Conservation (phyloP, 2,329 filamentous ascomycete genomes). For the Acrocalymma vagum region DNA sequence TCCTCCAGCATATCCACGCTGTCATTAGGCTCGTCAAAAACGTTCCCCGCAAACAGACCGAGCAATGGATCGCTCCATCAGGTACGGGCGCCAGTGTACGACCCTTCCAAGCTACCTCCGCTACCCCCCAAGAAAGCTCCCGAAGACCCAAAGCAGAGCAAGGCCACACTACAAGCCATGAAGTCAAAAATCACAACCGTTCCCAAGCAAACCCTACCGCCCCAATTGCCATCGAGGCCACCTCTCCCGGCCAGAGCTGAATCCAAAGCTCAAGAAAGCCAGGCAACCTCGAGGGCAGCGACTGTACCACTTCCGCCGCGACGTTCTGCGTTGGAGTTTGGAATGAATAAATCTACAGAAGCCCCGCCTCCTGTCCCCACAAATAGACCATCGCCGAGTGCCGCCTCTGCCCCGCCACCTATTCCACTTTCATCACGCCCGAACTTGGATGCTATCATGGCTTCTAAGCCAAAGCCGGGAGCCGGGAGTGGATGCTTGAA, state of each 20-base stretch:
- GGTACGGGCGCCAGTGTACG: constrained; percentile 65
- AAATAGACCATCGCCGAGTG: constrained; percentile 24
- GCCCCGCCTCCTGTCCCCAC: constrained; percentile 38
- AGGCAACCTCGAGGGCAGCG: constrained; percentile 29
- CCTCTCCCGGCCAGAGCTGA: constrained; percentile 29
- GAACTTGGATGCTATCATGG: constrained; percentile 65
- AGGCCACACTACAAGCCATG: constrained; percentile 46
- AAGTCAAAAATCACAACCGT: constrained; percentile 42
- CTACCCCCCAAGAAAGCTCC: constrained; percentile 60
- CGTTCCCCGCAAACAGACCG: constrained; percentile 47
- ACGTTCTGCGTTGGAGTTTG: constrained; percentile 57
- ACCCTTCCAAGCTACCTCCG: constrained; percentile 62
- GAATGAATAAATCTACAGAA: constrained; percentile 52
- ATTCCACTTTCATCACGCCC: constrained; percentile 64
- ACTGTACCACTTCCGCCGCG: constrained; percentile 45
- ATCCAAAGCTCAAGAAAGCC: constrained; percentile 19
- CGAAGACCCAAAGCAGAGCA: constrained; percentile 50
- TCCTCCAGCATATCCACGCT: constrained; percentile 57
- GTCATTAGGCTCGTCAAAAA: constrained; percentile 58
- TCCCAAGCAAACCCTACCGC: constrained; percentile 32
- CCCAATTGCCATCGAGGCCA: constrained; percentile 37
- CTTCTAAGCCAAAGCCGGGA: constrained; percentile 47
- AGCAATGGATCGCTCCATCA: constrained; percentile 43
- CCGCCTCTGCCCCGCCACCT: constrained; percentile 53
- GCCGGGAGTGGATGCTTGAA: constrained; percentile 67